These are phyloP conservation scores for Aspergillus jensenii DNA, from an alignment of 2,329 filamentous ascomycete genomes.

Conservation along the genomic window DNA sequence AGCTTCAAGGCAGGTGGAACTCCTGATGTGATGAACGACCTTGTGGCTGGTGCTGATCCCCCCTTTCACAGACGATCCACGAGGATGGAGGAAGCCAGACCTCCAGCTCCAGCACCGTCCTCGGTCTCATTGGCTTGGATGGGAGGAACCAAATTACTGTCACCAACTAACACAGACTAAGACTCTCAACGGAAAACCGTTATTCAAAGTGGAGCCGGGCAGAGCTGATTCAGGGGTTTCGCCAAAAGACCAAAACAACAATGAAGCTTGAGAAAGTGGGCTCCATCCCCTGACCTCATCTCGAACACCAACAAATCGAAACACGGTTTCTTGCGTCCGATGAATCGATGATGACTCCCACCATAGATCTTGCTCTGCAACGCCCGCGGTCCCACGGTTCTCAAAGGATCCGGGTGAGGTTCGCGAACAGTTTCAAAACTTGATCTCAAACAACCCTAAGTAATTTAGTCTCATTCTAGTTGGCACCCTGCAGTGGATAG, in stretches of 20 bases:
- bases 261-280: slow-evolving; percentile 2
- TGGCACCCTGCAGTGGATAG: slow-evolving; percentile 4
- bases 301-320: not conserved
- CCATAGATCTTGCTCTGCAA: slow-evolving; percentile 1
- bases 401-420: slow-evolving; percentile 7
- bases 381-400: not conserved
- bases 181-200: slow-evolving; percentile 17
- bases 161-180: slow-evolving; percentile 6
- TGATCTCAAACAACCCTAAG: slow-evolving; percentile 13
- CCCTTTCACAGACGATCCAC: slow-evolving; percentile 9
- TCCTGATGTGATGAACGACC: not conserved
- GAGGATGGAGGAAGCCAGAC: slow-evolving; percentile 2
- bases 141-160: not conserved
- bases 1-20: not conserved
- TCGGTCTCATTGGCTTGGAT: slow-evolving; percentile 6
- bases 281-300: not conserved
- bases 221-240: slow-evolving; percentile 18
- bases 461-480: slow-evolving; percentile 16
- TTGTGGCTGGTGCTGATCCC: slow-evolving; percentile 10
- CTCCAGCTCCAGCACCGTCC: not conserved
- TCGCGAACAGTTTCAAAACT: slow-evolving; percentile 15
- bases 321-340: not conserved
- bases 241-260: not conserved
- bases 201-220: slow-evolving; percentile 15
- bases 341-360: not conserved